Conservation (phyloP, 2,329 filamentous ascomycete species). For the Aplosporella prunicola region DNA sequence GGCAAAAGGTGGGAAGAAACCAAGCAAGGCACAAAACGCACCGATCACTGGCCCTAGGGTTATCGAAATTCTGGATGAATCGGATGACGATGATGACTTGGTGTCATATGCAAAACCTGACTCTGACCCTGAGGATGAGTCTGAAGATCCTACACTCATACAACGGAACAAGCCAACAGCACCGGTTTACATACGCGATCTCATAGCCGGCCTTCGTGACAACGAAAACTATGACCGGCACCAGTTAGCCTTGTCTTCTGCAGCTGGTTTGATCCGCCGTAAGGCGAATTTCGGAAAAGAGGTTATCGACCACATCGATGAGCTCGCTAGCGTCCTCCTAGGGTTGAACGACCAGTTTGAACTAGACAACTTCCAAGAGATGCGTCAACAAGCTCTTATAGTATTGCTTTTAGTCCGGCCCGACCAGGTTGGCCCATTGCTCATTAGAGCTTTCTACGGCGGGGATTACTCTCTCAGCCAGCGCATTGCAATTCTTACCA, state of each 20-base stretch:
- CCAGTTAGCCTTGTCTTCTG: conserved; percentile 66
- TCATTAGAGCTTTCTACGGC: conserved; percentile 75
- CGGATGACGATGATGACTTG: conserved; percentile 52
- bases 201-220: conserved; percentile 70
- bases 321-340: conserved; percentile 66
- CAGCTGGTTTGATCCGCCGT: conserved; percentile 70
- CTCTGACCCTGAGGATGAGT: conserved; percentile 81
- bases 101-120: conserved; percentile 75
- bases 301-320: conserved; percentile 72
- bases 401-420: conserved; percentile 71
- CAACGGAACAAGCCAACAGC: conserved; percentile 72
- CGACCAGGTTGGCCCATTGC: conserved; percentile 70
- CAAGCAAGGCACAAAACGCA: too few relatives aligned
- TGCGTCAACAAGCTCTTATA: conserved; percentile 71
- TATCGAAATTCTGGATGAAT: conserved; percentile 44
- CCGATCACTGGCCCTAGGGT: conserved; percentile 35
- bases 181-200: conserved; percentile 83
- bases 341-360: conserved; percentile 81
- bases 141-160: conserved; percentile 83
- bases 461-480: conserved; percentile 87
- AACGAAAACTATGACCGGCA: conserved; percentile 79
- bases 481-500: conserved; percentile 69
- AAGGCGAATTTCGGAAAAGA: conserved; percentile 86
- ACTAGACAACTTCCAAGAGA: conserved; percentile 64
- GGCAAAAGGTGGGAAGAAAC: too few relatives aligned